phyloP scores from a whole-genome alignment of 495 filamentous ascomycete species.

The Hypoxylon trugodes region DNA sequence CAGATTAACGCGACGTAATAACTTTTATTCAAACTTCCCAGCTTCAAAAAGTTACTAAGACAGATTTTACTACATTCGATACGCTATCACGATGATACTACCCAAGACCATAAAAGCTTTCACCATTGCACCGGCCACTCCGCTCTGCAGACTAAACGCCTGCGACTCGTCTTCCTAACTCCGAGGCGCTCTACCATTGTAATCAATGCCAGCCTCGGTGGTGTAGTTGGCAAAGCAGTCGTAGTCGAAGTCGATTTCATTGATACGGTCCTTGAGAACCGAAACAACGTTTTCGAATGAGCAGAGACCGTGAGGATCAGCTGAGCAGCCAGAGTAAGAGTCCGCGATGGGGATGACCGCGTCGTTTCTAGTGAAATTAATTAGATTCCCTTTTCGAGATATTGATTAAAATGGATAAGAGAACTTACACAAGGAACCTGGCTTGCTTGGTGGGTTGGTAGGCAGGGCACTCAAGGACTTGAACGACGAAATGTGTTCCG shows the following conservation, averaged over 20 bases:
- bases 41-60: no score
- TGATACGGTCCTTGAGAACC: slow-evolving; percentile 40
- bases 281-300: slow-evolving; percentile 43
- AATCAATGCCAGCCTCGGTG: slow-evolving; percentile 38
- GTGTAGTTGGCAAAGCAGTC: slow-evolving; percentile 46
- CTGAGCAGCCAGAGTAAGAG: slow-evolving; percentile 38
- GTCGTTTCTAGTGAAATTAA: slow-evolving; percentile 34
- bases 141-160: slow-evolving; percentile 19
- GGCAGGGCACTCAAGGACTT: slow-evolving; percentile 42
- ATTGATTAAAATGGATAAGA: not conserved
- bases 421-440: slow-evolving; percentile 42
- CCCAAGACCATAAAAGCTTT: slow-evolving; percentile 15
- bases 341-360: slow-evolving; percentile 42
- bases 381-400: not conserved
- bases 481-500: slow-evolving; percentile 40
- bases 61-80: not conserved
- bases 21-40: no score
- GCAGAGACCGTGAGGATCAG: slow-evolving; percentile 41
- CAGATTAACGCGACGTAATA: no score
- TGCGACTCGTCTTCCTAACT: slow-evolving; percentile 22
- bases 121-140: not conserved
- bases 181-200: slow-evolving; percentile 42
- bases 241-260: slow-evolving; percentile 46
- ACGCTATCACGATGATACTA: slow-evolving; percentile 13
- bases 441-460: slow-evolving; percentile 43